Evolutionary conservation across 208 protist species (phyloP), one percentile per base, ranked within the genome.

Genomic region (Leishmania arabica): DNA sequence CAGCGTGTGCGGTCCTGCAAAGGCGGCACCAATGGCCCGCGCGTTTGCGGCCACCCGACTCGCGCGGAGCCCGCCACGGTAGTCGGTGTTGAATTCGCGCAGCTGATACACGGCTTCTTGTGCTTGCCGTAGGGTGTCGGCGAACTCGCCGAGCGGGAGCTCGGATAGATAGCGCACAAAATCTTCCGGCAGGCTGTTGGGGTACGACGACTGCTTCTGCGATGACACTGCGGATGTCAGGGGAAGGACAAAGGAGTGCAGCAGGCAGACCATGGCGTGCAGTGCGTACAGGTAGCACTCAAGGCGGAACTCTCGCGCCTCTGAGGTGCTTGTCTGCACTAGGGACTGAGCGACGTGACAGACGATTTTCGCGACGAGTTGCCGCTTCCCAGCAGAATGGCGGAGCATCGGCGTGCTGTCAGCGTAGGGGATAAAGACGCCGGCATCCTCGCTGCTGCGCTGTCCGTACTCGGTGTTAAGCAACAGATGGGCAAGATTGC

Each of bases 211-310:
- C 73, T 65, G 75, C 68, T 69, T 72, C 74, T 51, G 73, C 40
- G 8, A 45, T 34, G 45, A 17, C 11, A 1, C 51, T 37, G 47
- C 15, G 3, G 31, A 17, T 21, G 72, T 9, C 49, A 82, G 31
- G 40, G 87, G 90, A 7, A 96, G 81, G 8, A 93, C 86, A 73
- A 96, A 95, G 40, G 91, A 93, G 76, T 96, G 91, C 15, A 95
- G 73, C 27, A 95, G 83, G 74, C 88, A 89, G 42, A 96, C 86
- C 37, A 95, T 82, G 37, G 88, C 88, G 72, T 96, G 93, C 34
- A 95, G 83, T 15, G 89, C 84, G 81, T 89, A 84, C 3, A 96
- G 76, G 76, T 91, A 85, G 17, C 87, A 86, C 77, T 90, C 89
- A 21, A 92, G 72, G 49, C 85, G 88, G 64, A 84, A 74, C 58